Conservation (phyloP, 768 basidiomycete species). For the Exsudoporus frostii region DNA sequence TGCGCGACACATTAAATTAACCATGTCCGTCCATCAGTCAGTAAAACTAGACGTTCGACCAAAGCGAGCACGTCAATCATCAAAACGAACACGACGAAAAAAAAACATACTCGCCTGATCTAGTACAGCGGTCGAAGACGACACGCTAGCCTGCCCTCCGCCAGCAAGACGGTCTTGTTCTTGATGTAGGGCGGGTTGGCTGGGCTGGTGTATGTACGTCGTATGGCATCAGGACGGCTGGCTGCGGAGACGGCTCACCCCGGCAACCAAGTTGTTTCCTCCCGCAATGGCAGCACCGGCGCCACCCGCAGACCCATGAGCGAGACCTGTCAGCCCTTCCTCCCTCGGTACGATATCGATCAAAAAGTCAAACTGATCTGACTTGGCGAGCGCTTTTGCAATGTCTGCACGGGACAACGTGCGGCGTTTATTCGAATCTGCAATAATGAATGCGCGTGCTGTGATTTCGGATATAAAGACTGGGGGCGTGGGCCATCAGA, state of each 20-base stretch:
- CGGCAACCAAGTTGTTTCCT: slow-evolving; percentile 21
- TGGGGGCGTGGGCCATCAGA: slow-evolving; percentile 27
- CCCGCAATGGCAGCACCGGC: neutral
- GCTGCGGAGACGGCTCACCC: slow-evolving; percentile 16
- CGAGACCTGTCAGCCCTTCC: slow-evolving; percentile 39
- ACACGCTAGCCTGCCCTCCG: slow-evolving; percentile 14
- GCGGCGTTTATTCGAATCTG: slow-evolving; percentile 94
- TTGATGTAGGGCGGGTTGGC: slow-evolving; percentile 22
- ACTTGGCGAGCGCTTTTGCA: slow-evolving; percentile 85
- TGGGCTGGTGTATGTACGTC: slow-evolving; percentile 14
- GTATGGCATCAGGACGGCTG: neutral
- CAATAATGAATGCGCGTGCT: slow-evolving; percentile 90
- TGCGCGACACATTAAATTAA: slow-evolving; percentile 1
- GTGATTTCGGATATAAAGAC: slow-evolving; percentile 99
- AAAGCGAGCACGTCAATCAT: neutral
- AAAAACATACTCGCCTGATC: slow-evolving; percentile 20
- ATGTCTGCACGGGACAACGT: slow-evolving; percentile 93
- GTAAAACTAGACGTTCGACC: slow-evolving; percentile 20
- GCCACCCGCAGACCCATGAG: slow-evolving; percentile 4
- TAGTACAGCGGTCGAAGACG: slow-evolving; percentile 23
- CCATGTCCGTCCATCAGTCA: slow-evolving; percentile 6
- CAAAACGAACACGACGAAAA: neutral
- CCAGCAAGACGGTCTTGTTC: slow-evolving; percentile 24
- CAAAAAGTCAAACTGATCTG: slow-evolving; percentile 96
- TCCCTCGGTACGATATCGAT: slow-evolving; percentile 95